Conservation (phyloP, 805 yeast genomes). For the Metschnikowia continentalis region DNA sequence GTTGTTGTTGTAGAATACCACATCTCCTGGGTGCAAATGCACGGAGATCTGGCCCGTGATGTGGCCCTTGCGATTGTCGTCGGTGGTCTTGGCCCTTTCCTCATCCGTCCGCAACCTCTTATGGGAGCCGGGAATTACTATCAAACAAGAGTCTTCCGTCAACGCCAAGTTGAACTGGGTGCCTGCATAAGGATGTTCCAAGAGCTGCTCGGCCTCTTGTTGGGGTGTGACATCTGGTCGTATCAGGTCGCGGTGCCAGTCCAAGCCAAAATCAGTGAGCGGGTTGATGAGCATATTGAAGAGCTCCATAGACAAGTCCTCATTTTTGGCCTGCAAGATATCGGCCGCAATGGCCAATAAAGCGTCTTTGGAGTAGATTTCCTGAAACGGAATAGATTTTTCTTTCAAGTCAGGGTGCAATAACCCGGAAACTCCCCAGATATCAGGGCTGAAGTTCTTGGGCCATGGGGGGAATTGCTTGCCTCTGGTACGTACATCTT, state of each 20-base stretch:
- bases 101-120: constrained; percentile 41
- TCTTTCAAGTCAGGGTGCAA: constrained; percentile 44
- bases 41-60: constrained; percentile 41
- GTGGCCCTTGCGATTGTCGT: constrained; percentile 28
- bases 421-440: constrained; percentile 50
- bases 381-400: constrained; percentile 35
- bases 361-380: constrained; percentile 36
- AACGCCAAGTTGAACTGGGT: constrained; percentile 50
- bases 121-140: constrained; percentile 48
- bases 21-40: constrained; percentile 45
- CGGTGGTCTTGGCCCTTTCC: constrained; percentile 39
- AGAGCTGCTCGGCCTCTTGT: constrained; percentile 40
- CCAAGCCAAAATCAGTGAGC: constrained; percentile 47
- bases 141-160: constrained; percentile 43
- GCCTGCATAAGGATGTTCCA: constrained; percentile 40
- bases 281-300: constrained; percentile 53
- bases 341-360: constrained; percentile 39
- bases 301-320: constrained; percentile 43
- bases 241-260: constrained; percentile 52
- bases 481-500: constrained; percentile 45
- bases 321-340: constrained; percentile 36
- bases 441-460: constrained; percentile 44
- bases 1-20: constrained; percentile 48
- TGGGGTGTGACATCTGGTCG: constrained; percentile 43
- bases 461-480: constrained; percentile 61